Evolutionary conservation across 441 rosid genomes (phyloP).

Genomic region (Aleurites moluccanus): DNA sequence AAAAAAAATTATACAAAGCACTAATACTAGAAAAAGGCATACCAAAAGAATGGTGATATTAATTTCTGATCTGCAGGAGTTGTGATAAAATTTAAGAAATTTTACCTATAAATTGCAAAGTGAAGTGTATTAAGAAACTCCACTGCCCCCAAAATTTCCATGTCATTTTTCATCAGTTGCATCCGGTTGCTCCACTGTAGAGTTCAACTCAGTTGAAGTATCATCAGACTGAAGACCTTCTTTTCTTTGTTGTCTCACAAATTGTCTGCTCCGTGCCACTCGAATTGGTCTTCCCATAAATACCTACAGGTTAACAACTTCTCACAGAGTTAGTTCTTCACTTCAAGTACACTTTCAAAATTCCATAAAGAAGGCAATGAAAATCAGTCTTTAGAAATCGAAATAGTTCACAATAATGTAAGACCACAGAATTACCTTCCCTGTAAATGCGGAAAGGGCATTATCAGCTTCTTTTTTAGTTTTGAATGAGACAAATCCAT

Average conservation of each 20-base stretch:
- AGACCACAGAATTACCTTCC: slow-evolving; percentile 52
- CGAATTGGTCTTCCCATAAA: slow-evolving; percentile 75
- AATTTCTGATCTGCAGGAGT: background rate
- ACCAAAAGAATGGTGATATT: background rate
- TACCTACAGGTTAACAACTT: slow-evolving; percentile 38
- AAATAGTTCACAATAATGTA: slow-evolving; percentile 3
- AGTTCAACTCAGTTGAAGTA: slow-evolving; percentile 33
- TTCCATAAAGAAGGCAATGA: background rate
- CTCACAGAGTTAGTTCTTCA: slow-evolving; percentile 16
- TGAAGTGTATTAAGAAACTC: slow-evolving; percentile 20
- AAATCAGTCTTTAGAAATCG: background rate
- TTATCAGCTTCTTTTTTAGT: slow-evolving; percentile 66
- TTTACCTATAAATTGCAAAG: slow-evolving; percentile 24
- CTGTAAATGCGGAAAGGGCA: slow-evolving; percentile 56
- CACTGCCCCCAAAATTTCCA: slow-evolving; percentile 18
- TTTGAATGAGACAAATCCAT: slow-evolving; percentile 80
- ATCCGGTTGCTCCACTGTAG: slow-evolving; percentile 30
- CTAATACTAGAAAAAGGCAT: slow-evolving; percentile 9
- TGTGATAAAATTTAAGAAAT: slow-evolving; percentile 15
- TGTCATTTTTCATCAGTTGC: slow-evolving; percentile 8
- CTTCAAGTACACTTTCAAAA: background rate
- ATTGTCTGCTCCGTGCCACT: slow-evolving; percentile 66
- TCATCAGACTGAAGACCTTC: slow-evolving; percentile 44
- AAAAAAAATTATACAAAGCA: background rate
- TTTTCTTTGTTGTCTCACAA: slow-evolving; percentile 52